A percentile compares a stretch with the other conserved stretches of the same genome.
These are phyloP conservation scores for Neofusicoccum sp. DNA, from an alignment of 2,329 filamentous ascomycete species.

Conservation along the genomic window DNA sequence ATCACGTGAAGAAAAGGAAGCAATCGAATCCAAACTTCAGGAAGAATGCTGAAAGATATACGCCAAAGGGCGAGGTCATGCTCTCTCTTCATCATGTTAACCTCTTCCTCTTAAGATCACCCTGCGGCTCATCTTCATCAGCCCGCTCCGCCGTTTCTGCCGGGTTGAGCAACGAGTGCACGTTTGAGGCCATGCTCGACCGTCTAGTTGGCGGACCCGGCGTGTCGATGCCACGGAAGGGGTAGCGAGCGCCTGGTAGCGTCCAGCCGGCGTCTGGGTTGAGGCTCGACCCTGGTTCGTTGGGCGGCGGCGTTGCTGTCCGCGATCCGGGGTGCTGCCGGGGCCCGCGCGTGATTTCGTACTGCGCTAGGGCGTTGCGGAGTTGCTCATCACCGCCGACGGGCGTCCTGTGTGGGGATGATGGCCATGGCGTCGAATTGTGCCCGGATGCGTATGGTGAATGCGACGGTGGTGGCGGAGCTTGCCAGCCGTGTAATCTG, in stretches of 20 bases:
- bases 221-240: slow-evolving; percentile 50
- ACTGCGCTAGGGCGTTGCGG: slow-evolving; percentile 66
- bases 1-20: neutral
- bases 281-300: slow-evolving; percentile 49
- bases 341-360: slow-evolving; percentile 60
- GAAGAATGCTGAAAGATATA: neutral
- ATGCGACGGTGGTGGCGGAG: slow-evolving; percentile 45
- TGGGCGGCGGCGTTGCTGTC: slow-evolving; percentile 52
- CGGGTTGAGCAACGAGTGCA: slow-evolving; percentile 66
- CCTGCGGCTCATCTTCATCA: slow-evolving; percentile 61
- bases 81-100: neutral
- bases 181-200: slow-evolving; percentile 70
- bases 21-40: neutral
- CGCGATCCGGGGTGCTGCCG: slow-evolving; percentile 48
- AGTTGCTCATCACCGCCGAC: slow-evolving; percentile 65
- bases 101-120: slow-evolving; percentile 62
- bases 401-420: slow-evolving; percentile 57
- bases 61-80: neutral
- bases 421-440: slow-evolving; percentile 63
- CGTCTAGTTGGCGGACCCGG: slow-evolving; percentile 63
- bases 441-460: slow-evolving; percentile 68
- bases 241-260: slow-evolving; percentile 50
- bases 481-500: slow-evolving; percentile 66
- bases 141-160: slow-evolving; percentile 65
- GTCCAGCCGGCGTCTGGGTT: slow-evolving; percentile 57